Base-by-base conservation (phyloP, 129 eudicot genomes). In the Flaveria robusta region DNA sequence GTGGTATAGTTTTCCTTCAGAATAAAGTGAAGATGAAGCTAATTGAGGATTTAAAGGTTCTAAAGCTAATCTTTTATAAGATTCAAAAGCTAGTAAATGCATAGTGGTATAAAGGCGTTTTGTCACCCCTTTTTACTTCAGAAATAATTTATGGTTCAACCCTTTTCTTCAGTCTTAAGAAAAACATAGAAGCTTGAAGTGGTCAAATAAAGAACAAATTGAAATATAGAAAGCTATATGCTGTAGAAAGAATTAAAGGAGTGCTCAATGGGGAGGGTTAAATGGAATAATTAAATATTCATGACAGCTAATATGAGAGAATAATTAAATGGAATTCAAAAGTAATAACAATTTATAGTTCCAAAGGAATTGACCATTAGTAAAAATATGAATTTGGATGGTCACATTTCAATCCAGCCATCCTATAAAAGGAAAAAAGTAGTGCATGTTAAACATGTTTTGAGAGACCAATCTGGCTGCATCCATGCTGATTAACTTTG, bases 361-460 rank as follows among this genome's bases (percentile, higher is more conserved):
- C 42, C 11, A 79, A 49, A 79, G 77, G 65, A 62, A 52, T 71
- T 60, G 47, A 72, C 82, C 65, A 62, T 23, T 71, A 22, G 63
- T 72, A 51, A 46, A 62, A 72, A 26, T 47, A 72, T 63, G 37
- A 47, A 23, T 37, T 64, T 70, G 51, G 71, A 78, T 58, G 71
- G 71, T 46, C 52, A 70, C 43, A 42, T 73, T 67, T 73, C 5
- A 66, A 24, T 39, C 11, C 19, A 45, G 31, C 82, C 18, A 58
- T 31, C 1, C 9, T 29, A 43, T 42, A 58, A 23, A n/a, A 26
- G 63, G 24, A 45, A 68, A n/a, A 69, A 12, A 31, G 7, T 67
- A 43, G 24, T 69, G 18, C 41, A 15, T 69, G 63, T 20, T 52
- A 24, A 34, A 10, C 39, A 5, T 50, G 19, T 11, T 55, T 74